Base-by-base conservation (phyloP, 2,329 filamentous ascomycete species). In the Ceratocystis alfenasii region DNA sequence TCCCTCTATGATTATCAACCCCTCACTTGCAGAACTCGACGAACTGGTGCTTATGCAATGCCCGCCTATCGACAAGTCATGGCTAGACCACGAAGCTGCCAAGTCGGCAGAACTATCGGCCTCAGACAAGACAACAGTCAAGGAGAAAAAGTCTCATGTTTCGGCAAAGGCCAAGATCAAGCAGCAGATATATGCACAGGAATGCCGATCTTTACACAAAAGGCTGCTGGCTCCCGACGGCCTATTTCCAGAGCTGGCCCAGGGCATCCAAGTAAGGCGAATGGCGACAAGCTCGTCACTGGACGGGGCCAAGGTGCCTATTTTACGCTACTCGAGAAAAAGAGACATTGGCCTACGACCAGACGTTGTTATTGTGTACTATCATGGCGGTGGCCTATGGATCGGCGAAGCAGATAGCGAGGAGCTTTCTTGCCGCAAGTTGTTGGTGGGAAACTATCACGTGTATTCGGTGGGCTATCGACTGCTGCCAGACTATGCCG, bases 341-440 rank as follows among this genome's bases (percentile, higher is more conserved):
- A 62, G 68, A 2, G 69, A 68, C 33, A 63, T 68, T 10, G 33
- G 62, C 2, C 44, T 46, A 5, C 59, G 67, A 0, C 68, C 71
- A 0, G 70, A 72, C 5, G 67, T 72, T 3, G 68, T 76, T 5
- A 70, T 79, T 10, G 69, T 81, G 20, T 81, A 80, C 70, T 78
- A 77, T 69, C 79, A 81, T 68, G 79, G 79, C 8, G 79, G 79
- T 15, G 78, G 78, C 0, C 71, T 81, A 1, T 71, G 72, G 33
- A 76, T 81, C 41, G 79, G 79, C 10, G 78, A 80, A 64, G 76
- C 78, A 1, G 78, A 80, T 68, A 79, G 76, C 67, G 79, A 81
- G 69, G 78, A 81, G 60, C 71, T 80, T 1, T 76, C 77, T 1
- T 80, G 78, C 69, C 75, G 78, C 0, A 75, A 74, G 30, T 74